A percentile compares a stretch with the other conserved stretches of the same genome.
phyloP scores from a whole-genome alignment of 1,139 yeast species.

The Kurtzmaniella natalensis region DNA sequence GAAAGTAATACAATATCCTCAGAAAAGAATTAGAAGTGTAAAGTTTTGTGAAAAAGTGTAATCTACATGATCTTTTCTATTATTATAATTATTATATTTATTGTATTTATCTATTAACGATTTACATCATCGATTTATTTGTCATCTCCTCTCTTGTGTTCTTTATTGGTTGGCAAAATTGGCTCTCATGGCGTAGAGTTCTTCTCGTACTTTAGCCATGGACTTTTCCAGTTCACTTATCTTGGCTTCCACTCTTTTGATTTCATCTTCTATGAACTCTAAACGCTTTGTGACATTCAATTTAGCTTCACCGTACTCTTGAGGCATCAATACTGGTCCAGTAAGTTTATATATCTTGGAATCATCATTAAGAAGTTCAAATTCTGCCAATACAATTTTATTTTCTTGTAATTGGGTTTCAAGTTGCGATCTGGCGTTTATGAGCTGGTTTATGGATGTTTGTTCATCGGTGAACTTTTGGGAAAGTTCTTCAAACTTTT shows the following conservation, averaged over 20 bases:
- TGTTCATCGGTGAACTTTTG: slow-evolving; percentile 36
- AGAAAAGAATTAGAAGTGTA: too few relatives aligned
- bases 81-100: too few relatives aligned
- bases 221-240: slow-evolving; percentile 49
- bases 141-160: too few relatives aligned
- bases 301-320: slow-evolving; percentile 77
- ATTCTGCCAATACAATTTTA: slow-evolving; percentile 83
- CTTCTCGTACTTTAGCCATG: slow-evolving; percentile 46
- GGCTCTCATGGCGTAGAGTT: slow-evolving; percentile 42
- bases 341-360: slow-evolving; percentile 82
- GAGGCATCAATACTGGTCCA: slow-evolving; percentile 90
- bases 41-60: too few relatives aligned
- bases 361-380: slow-evolving; percentile 51
- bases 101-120: too few relatives aligned
- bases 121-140: too few relatives aligned
- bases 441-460: slow-evolving; percentile 38
- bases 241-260: slow-evolving; percentile 60
- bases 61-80: too few relatives aligned
- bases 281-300: slow-evolving; percentile 81
- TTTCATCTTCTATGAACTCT: slow-evolving; percentile 79
- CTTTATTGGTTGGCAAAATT: slow-evolving; percentile 8
- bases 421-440: slow-evolving; percentile 60
- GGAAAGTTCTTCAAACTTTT: slow-evolving; percentile 38
- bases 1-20: too few relatives aligned
- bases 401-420: slow-evolving; percentile 88